Base-by-base conservation (phyloP, 2,329 filamentous ascomycete species). In the Penicillium sp. region DNA sequence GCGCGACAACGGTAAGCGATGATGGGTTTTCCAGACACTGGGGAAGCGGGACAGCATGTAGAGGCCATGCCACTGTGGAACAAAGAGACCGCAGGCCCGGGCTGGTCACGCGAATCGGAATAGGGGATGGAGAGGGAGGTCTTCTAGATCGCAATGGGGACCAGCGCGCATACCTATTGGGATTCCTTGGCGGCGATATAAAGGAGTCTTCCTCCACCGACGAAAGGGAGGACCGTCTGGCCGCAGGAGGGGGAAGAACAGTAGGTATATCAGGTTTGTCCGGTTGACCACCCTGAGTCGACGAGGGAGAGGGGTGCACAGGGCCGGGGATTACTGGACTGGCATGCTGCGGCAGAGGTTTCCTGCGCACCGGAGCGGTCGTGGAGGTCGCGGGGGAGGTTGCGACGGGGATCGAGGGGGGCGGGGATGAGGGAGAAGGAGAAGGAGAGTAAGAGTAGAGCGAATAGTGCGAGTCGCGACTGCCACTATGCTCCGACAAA, bases 261-360 rank as follows among this genome's bases (percentile, higher is more conserved):
- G 37, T 37, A 40, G 39, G 50, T 48, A 45, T 59, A 48, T 57
- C 48, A 44, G 25, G 25, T n/a, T n/a, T n/a, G n/a, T n/a, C n/a
- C n/a, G n/a, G n/a, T n/a, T n/a, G n/a, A n/a, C n/a, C n/a, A n/a
- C 43, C 48, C 49, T 53, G 41, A 35, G 48, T 53, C 36, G 51
- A 56, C 53, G 47, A 51, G 38, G 53, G 35, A 39, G 54, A 57
- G 32, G 53, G 46, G 33, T 48, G 47, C 18, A 47, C 47, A 41
- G 45, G 47, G 34, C 42, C 47, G 28, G 57, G 26, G 36, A 45
- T 56, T 45, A 71, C 64, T 48, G 74, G 70, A 36, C 74, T 72
- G 47, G 68, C 66, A 63, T 70, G 70, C 44, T 67, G 62, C 46
- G 76, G 77, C 47, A 80, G 61, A 53, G 77, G 75, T 59, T 79